phyloP scores from a whole-genome alignment of 768 basidiomycete genomes.

The Rhodotorula paludigena region DNA sequence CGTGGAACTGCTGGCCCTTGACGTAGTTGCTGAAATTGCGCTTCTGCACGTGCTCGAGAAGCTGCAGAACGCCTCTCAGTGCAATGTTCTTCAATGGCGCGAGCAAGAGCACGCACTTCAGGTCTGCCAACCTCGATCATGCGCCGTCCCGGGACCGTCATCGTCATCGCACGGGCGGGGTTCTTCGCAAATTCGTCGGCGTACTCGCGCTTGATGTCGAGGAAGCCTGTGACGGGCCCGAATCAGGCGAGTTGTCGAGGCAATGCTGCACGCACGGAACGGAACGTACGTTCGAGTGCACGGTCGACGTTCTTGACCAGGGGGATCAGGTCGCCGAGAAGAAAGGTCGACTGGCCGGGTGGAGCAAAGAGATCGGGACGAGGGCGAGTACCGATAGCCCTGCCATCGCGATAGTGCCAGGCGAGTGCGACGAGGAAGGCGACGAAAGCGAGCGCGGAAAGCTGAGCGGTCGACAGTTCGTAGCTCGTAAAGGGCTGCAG shows the following conservation, averaged over 20 bases:
- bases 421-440: background rate
- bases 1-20: conserved; percentile 15
- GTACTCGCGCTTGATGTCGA: background rate
- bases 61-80: background rate
- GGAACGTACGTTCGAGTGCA: conserved; percentile 9
- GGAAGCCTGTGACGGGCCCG: background rate
- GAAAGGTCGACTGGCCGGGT: background rate
- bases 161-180: background rate
- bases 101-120: background rate
- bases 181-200: background rate
- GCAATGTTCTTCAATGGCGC: background rate
- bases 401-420: conserved; percentile 7
- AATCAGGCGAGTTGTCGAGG: too few species aligned
- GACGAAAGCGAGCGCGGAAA: background rate
- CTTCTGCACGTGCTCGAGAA: conserved; percentile 27
- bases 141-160: conserved; percentile 16
- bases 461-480: background rate
- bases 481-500: too few species aligned
- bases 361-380: conserved; percentile 10
- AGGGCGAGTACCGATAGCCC: conserved; percentile 11
- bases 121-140: conserved; percentile 18
- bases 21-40: conserved; percentile 24
- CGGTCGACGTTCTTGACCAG: conserved; percentile 14
- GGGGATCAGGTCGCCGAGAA: conserved; percentile 7
- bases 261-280: conserved; percentile 15